Conservation (phyloP, 2,329 filamentous ascomycete species). For the Fusarium cicatricum region DNA sequence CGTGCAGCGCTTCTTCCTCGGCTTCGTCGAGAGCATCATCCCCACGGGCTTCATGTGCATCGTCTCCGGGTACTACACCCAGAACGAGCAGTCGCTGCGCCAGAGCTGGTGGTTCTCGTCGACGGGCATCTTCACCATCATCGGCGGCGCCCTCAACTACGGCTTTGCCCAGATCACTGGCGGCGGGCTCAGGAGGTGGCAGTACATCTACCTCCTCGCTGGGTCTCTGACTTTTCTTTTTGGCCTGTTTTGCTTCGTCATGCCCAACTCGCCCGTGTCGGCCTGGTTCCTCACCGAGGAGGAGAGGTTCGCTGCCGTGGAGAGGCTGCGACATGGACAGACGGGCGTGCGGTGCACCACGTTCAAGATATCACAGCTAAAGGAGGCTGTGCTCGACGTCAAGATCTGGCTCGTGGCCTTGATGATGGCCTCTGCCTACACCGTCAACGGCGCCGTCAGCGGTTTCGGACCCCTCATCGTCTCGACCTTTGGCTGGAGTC, state of each 20-base stretch:
- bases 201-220: slow-evolving; percentile 75
- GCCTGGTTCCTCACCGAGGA: slow-evolving; percentile 74
- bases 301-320: slow-evolving; percentile 71
- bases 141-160: slow-evolving; percentile 72
- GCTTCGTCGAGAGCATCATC: slow-evolving; percentile 70
- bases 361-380: slow-evolving; percentile 67
- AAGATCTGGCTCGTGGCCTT: slow-evolving; percentile 71
- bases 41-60: slow-evolving; percentile 74
- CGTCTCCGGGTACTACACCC: slow-evolving; percentile 69
- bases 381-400: slow-evolving; percentile 64
- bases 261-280: slow-evolving; percentile 71
- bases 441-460: slow-evolving; percentile 74
- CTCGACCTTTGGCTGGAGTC: slow-evolving; percentile 72
- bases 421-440: slow-evolving; percentile 77
- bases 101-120: slow-evolving; percentile 74
- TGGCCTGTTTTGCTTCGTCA: slow-evolving; percentile 68
- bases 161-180: slow-evolving; percentile 69
- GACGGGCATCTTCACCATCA: slow-evolving; percentile 67
- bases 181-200: slow-evolving; percentile 67
- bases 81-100: slow-evolving; percentile 68
- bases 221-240: slow-evolving; percentile 71
- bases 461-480: slow-evolving; percentile 78
- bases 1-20: slow-evolving; percentile 71
- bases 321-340: slow-evolving; percentile 68
- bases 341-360: slow-evolving; percentile 68